Base-by-base conservation (phyloP, 1,139 yeast genomes). In the Hansenula lynferdii region DNA sequence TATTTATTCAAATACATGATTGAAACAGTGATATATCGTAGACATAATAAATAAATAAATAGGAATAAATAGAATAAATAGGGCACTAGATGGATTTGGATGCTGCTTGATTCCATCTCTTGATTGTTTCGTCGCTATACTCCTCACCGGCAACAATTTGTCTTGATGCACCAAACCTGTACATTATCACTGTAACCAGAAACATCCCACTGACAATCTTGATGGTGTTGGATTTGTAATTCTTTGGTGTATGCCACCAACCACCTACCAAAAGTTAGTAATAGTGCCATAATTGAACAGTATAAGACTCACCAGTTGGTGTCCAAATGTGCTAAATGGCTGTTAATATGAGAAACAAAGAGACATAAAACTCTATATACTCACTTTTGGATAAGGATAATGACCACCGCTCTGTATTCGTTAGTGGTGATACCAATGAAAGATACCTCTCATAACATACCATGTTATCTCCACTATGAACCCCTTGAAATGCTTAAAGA, bases 181-280 rank as follows among this genome's bases (percentile, higher is more conserved):
- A n/a, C n/a, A n/a, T n/a, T n/a, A n/a, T n/a, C n/a, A n/a, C n/a
- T n/a, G n/a, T n/a, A n/a, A n/a, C n/a, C n/a, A n/a, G n/a, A n/a
- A n/a, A n/a, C n/a, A 50, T 43, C 11, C 32, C 30, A 0, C 46
- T 31, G 1, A 39, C 38, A 20, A 51, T 41, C n/a, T 47, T 31
- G 17, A 42, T 12, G 16, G 44, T 42, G 30, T 51, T 51, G 6
- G 43, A 34, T 29, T 43, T 45, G 26, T 45, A 45, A 37, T 51
- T 51, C 36, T 44, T 45, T 35, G 55, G 55, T 16, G 51, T 49
- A 34, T 43, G 45, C 49, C 50, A 48, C 53, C 53, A 51, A 28
- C 53, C 54, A 48, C 55, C 55, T 49, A 2, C n/a, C n/a, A n/a
- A n/a, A n/a, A n/a, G n/a, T n/a, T n/a, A 48, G 50, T 46, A 43